Evolutionary conservation across 1,139 yeast genomes (phyloP), one percentile per base, ranked within the genome.

Genomic region (Protomyces arabidopsidicola): DNA sequence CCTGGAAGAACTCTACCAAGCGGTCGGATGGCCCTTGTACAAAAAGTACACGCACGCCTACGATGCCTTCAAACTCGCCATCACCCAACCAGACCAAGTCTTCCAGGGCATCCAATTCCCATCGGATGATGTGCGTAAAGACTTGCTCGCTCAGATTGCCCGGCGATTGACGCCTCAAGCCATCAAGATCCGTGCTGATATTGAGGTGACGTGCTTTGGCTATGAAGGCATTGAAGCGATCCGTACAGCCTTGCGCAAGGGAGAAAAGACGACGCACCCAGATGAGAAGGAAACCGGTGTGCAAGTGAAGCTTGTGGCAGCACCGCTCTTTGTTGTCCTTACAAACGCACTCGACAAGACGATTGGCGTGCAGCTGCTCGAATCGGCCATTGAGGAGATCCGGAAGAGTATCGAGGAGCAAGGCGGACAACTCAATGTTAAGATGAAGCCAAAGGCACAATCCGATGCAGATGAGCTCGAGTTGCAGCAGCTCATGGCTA

Each of bases 221-320:
- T 93, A 93, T 77, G 98, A 93, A 76, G 99, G 99, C 76, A 90
- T 93, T 70, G 97, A 91, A 75, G 98, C 98, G 69, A 91, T 93
- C 74, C 91, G 91, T 78, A 82, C 81, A 67, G 96, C 98, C 38
- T 82, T 93, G 70, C 81, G 82, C 70, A 87, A 91, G 31, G 98
- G 97, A 63, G 62, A 58, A 20, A 38, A 58, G 20, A 55, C 53
- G 35, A 42, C 48, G 24, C 48, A 42, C 24, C 48, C 48, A 9
- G 53, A 58, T 27, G 53, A 55, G 34, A 50, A 58, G 18, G 98
- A 93, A 79, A 83, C 81, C 31, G 78, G 88, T 66, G 88, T 93
- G 71, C 90, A 89, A 77, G 96, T 91, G 70, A 90, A 91, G 77
- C 83, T 93, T 71, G 97, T 93, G 59, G 98, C 99, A 67, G 98